A percentile compares a stretch with the other conserved stretches of the same genome.
Conservation (phyloP, 495 filamentous ascomycete species). For the Aspergillus diversus region DNA sequence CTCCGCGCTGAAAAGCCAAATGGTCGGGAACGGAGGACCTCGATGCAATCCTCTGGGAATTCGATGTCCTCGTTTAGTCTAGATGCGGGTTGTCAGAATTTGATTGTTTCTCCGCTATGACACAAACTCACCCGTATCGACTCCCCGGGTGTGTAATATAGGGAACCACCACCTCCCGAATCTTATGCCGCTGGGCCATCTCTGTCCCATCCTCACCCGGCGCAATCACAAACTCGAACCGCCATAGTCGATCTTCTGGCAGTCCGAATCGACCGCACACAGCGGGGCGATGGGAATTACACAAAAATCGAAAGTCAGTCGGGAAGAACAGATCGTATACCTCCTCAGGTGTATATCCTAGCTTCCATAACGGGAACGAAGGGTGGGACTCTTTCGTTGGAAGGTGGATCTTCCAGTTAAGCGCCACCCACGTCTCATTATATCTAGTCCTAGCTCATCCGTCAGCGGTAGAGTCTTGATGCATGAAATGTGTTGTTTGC, state of each 20-base stretch:
- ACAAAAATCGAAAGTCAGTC: conserved; percentile 47
- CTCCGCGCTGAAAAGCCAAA: conserved; percentile 52
- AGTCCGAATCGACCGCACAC: conserved; percentile 55
- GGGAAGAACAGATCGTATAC: conserved; percentile 59
- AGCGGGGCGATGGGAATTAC: conserved; percentile 45
- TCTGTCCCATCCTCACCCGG: conserved; percentile 32
- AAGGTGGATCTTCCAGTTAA: conserved; percentile 50
- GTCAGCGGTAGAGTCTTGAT: neutral
- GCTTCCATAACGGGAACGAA: conserved; percentile 49
- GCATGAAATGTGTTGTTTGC: neutral
- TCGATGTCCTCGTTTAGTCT: conserved; percentile 34
- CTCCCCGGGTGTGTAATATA: conserved; percentile 38
- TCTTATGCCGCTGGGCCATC: conserved; percentile 31
- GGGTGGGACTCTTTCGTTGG: conserved; percentile 53
- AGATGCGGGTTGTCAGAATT: neutral
- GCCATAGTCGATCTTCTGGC: conserved; percentile 44
- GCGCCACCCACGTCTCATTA: conserved; percentile 54
- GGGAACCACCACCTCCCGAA: conserved; percentile 33
- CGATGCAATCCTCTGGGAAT: conserved; percentile 53
- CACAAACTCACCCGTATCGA: conserved; percentile 34
- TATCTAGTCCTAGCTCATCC: conserved; percentile 35
- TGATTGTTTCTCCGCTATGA: no score
- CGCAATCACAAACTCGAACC: conserved; percentile 51
- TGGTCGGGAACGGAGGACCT: conserved; percentile 50
- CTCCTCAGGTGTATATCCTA: conserved; percentile 48